Evolutionary conservation across 306 rosid species (phyloP).

Genomic region (Biancaea sappan): DNA sequence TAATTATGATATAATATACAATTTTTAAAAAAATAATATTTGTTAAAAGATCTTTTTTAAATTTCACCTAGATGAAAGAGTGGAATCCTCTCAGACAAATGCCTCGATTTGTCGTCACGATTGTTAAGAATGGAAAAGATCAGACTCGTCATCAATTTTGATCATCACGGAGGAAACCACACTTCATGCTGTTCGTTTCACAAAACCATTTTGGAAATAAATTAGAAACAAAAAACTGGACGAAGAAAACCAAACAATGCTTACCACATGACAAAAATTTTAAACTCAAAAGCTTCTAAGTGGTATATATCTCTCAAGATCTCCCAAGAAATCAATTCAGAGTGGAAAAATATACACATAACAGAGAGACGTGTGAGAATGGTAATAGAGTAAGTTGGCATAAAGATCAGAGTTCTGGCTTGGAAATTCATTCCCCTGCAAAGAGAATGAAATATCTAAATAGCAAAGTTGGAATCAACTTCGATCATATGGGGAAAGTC

Average conservation of each 20-base stretch:
- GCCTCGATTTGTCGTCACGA: slow-evolving; percentile 87
- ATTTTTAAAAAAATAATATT: too few species aligned
- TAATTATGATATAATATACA: too few species aligned
- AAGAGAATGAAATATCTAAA: not conserved
- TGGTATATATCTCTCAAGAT: too few species aligned
- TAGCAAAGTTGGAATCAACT: slow-evolving; percentile 48
- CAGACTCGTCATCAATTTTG: slow-evolving; percentile 84
- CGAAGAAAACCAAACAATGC: too few species aligned
- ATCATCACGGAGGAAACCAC: slow-evolving; percentile 74
- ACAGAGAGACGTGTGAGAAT: too few species aligned
- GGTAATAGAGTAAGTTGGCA: not conserved
- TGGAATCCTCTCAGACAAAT: slow-evolving; percentile 80
- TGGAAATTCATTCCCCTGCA: slow-evolving; percentile 20
- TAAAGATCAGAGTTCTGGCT: slow-evolving; percentile 39
- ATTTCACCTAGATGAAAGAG: slow-evolving; percentile 20
- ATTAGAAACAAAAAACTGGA: not conserved
- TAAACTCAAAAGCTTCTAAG: too few species aligned
- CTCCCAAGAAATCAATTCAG: too few species aligned
- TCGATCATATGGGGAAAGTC: slow-evolving; percentile 48
- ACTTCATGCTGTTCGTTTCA: not conserved
- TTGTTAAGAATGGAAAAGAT: slow-evolving; percentile 64
- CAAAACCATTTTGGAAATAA: not conserved
- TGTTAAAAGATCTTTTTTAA: too few species aligned
- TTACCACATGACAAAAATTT: too few species aligned
- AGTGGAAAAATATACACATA: too few species aligned